These are phyloP conservation scores for Rhizophlyctis rosea DNA, from an alignment of 192 early-diverging fungal species.

Conservation along the genomic window DNA sequence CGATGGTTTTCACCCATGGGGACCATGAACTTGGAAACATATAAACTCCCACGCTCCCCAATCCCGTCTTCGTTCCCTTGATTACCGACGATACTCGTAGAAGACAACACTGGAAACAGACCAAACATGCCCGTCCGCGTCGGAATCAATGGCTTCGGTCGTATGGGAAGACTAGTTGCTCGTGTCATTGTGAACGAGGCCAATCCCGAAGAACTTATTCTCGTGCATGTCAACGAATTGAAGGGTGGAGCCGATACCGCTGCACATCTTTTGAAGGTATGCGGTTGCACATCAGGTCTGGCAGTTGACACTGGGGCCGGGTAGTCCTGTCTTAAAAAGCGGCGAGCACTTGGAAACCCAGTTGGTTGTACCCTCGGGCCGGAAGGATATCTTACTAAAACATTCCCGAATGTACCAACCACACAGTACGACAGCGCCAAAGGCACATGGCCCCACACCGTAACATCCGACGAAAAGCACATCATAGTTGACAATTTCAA, in stretches of 20 bases:
- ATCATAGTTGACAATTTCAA: slow-evolving; percentile 2
- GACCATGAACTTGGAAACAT: background rate
- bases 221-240: slow-evolving; percentile 21
- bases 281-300: no score
- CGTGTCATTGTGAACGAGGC: slow-evolving; percentile 12
- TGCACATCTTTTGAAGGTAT: slow-evolving; percentile 20
- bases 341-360: no score
- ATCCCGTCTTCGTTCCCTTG: background rate
- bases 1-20: background rate
- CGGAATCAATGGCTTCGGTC: slow-evolving; percentile 23
- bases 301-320: background rate
- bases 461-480: background rate
- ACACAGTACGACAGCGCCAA: slow-evolving; percentile 20
- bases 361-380: background rate
- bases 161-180: slow-evolving; percentile 16
- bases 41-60: background rate
- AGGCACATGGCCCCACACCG: slow-evolving; percentile 13
- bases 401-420: background rate
- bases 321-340: no score
- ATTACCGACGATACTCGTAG: background rate
- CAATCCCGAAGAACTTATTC: background rate
- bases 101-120: background rate
- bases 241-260: slow-evolving; percentile 7
- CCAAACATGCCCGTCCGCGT: slow-evolving; percentile 3
- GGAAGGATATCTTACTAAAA: background rate